A percentile compares a stretch with the other conserved stretches of the same genome.
Evolutionary conservation across 2,329 filamentous ascomycete species (phyloP).

Genomic region (Alternaria triticimaculans): DNA sequence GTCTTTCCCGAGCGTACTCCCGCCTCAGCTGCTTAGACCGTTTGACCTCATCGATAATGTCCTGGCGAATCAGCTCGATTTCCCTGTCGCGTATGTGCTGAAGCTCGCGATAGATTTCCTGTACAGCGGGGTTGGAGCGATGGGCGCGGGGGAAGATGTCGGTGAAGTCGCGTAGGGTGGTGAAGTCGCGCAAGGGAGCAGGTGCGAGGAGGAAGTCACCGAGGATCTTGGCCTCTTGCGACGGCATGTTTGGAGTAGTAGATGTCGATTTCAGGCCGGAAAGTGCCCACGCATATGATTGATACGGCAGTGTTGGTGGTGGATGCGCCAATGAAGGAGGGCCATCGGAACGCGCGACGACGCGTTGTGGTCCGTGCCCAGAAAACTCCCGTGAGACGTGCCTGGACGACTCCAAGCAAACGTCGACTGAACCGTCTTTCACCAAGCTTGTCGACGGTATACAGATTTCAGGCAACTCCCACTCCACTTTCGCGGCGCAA

Average conservation of each 20-base stretch:
- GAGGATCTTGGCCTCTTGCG: constrained; percentile 77
- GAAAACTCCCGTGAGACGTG: constrained; percentile 26
- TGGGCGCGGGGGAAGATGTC: constrained; percentile 74
- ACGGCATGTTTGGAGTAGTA: constrained; percentile 62
- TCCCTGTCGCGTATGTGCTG: constrained; percentile 74
- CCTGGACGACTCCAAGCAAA: constrained; percentile 15
- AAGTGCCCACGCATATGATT: not conserved
- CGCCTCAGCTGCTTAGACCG: constrained; percentile 65
- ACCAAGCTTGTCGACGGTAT: constrained; percentile 10
- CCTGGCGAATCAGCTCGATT: constrained; percentile 70
- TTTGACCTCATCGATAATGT: constrained; percentile 70
- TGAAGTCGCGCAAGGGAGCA: constrained; percentile 73
- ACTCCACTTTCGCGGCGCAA: constrained; percentile 1
- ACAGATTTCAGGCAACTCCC: not conserved
- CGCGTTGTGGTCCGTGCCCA: constrained; percentile 29
- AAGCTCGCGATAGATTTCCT: constrained; percentile 77
- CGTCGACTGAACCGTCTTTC: constrained; percentile 9
- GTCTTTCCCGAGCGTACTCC: constrained; percentile 62
- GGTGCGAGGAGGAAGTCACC: constrained; percentile 79
- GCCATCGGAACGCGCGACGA: constrained; percentile 27
- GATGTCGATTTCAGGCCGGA: not conserved
- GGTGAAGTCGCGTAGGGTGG: constrained; percentile 77
- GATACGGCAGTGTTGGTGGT: constrained; percentile 23
- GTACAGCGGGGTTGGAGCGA: constrained; percentile 70
- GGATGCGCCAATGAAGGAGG: not conserved